Conservation (phyloP, 2,329 filamentous ascomycete species). For the Immersiporthe knoxdaviesiana region DNA sequence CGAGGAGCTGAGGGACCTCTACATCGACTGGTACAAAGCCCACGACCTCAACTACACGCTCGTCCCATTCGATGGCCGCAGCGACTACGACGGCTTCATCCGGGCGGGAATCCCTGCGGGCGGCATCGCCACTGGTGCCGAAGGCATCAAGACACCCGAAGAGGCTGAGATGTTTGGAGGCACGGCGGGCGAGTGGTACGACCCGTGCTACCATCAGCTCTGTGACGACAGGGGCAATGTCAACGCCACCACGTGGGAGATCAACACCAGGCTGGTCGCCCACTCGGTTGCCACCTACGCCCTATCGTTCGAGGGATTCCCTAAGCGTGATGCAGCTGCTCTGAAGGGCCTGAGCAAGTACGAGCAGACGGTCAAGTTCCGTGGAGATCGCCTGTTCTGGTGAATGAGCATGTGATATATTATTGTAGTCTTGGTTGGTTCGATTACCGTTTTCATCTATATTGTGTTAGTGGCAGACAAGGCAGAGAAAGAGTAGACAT, state of each 20-base stretch:
- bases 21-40: slow-evolving; percentile 66
- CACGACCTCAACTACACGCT: slow-evolving; percentile 68
- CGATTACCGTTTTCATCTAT: neutral
- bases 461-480: neutral
- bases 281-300: slow-evolving; percentile 32
- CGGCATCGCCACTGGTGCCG: slow-evolving; percentile 77
- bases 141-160: slow-evolving; percentile 72
- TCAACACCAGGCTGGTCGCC: slow-evolving; percentile 54
- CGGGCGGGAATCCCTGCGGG: slow-evolving; percentile 72
- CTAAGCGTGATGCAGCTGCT: slow-evolving; percentile 23
- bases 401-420: slow-evolving; percentile 6
- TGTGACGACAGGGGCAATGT: slow-evolving; percentile 63
- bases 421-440: neutral
- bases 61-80: slow-evolving; percentile 77
- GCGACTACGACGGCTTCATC: slow-evolving; percentile 80
- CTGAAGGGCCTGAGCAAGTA: slow-evolving; percentile 16
- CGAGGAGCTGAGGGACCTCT: slow-evolving; percentile 68
- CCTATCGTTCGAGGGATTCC: slow-evolving; percentile 30
- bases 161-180: slow-evolving; percentile 74
- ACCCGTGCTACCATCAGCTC: slow-evolving; percentile 65
- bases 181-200: slow-evolving; percentile 61
- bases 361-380: slow-evolving; percentile 29
- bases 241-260: slow-evolving; percentile 62
- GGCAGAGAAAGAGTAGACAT: neutral
- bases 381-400: slow-evolving; percentile 26